These are phyloP conservation scores for Nothophaeocryptopus gaeumannii DNA, from an alignment of 2,329 filamentous ascomycete species.

Conservation along the genomic window DNA sequence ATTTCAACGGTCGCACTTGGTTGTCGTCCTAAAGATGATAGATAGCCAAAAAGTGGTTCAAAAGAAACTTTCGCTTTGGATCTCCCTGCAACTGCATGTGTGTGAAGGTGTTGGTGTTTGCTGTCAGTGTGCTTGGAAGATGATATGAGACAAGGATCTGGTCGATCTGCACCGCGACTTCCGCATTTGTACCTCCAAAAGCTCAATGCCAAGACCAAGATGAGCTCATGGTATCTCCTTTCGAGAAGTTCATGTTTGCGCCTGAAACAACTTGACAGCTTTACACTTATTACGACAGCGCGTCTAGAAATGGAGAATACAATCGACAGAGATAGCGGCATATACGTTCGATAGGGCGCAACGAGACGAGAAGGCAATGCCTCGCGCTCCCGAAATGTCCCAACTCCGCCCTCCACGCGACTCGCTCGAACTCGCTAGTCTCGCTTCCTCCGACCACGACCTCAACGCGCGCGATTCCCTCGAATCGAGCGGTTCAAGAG, in stretches of 20 bases:
- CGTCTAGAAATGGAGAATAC: background rate
- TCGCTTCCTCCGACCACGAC: slow-evolving; percentile 72
- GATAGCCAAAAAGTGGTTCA: slow-evolving; percentile 20
- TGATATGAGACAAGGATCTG: no score
- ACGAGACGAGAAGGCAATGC: background rate
- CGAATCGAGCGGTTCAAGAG: slow-evolving; percentile 71
- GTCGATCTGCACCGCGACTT: no score
- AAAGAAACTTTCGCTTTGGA: slow-evolving; percentile 5
- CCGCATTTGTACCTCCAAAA: no score
- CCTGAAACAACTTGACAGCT: background rate
- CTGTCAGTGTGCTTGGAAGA: no score
- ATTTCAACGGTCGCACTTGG: slow-evolving; percentile 18
- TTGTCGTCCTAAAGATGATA: slow-evolving; percentile 18
- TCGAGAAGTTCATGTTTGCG: background rate
- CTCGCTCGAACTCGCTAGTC: slow-evolving; percentile 91
- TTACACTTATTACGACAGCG: no score
- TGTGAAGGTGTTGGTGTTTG: no score
- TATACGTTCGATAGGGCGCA: slow-evolving; percentile 5
- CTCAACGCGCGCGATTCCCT: slow-evolving; percentile 62
- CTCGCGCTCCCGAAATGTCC: slow-evolving; percentile 3
- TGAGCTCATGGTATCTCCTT: background rate
- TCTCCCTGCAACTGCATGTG: no score
- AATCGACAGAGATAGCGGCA: background rate
- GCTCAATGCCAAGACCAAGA: no score
- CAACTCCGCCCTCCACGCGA: slow-evolving; percentile 60